Conservation (phyloP, 495 filamentous ascomycete genomes). For the Amorphotheca resinae region DNA sequence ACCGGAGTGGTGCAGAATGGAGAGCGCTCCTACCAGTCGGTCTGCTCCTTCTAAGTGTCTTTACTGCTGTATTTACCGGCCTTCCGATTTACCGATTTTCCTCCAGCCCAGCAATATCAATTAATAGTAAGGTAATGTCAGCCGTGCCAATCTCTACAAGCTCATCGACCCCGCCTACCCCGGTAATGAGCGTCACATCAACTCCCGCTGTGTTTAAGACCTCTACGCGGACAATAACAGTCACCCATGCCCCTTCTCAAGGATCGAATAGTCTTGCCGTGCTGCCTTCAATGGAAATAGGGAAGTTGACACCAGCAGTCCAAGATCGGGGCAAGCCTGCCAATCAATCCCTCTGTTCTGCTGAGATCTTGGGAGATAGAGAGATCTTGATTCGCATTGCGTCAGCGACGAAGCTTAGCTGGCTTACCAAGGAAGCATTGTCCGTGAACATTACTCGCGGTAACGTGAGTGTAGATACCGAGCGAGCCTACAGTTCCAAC, state of each 20-base stretch:
- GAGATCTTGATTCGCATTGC: slow-evolving; percentile 37
- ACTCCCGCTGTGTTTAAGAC: slow-evolving; percentile 8
- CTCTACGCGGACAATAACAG: slow-evolving; percentile 18
- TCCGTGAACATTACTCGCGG: slow-evolving; percentile 37
- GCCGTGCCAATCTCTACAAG: slow-evolving; percentile 9
- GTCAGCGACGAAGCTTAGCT: slow-evolving; percentile 37
- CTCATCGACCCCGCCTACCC: slow-evolving; percentile 4
- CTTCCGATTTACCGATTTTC: slow-evolving; percentile 8
- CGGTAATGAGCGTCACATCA: slow-evolving; percentile 3
- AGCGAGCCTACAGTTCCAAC: slow-evolving; percentile 40
- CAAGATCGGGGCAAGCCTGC: slow-evolving; percentile 29
- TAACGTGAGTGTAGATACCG: slow-evolving; percentile 31
- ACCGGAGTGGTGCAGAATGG: slow-evolving; percentile 7
- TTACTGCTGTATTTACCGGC: slow-evolving; percentile 9
- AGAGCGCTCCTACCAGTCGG: slow-evolving; percentile 14
- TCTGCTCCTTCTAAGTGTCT: slow-evolving; percentile 15
- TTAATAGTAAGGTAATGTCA: slow-evolving; percentile 20
- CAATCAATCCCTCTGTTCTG: slow-evolving; percentile 19
- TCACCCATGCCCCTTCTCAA: slow-evolving; percentile 13
- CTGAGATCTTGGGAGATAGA: slow-evolving; percentile 44
- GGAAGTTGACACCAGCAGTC: slow-evolving; percentile 21
- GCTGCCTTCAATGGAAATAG: slow-evolving; percentile 23
- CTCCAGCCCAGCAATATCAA: slow-evolving; percentile 15
- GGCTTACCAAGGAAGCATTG: slow-evolving; percentile 35
- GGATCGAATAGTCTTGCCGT: slow-evolving; percentile 22